Base-by-base conservation (phyloP, 1,139 yeast genomes). In the Debaryomyces nepalensis region DNA sequence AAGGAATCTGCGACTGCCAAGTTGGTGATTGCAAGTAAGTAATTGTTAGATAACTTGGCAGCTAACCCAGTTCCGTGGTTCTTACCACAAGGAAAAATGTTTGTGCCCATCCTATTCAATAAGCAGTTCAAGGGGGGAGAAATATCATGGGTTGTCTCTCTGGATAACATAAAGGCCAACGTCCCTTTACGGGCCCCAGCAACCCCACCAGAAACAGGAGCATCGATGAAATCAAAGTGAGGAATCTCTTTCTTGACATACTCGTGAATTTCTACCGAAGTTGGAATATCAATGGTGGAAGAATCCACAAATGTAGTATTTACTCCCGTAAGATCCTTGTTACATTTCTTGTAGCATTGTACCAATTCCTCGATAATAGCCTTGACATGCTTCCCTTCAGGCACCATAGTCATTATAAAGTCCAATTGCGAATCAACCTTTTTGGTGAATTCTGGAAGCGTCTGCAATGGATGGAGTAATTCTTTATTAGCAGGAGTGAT, bases 131-230 rank as follows among this genome's bases (percentile, higher is more conserved):
- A 59, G 0, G 49, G 42, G 5, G 70, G 66, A 1, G 64, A 44
- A 14, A 70, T 57, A 16, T 59, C 54, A 9, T 58, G 63, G 14
- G 55, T 56, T 27, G 54, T 50, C 6, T 60, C 58, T 43, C 74
- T 55, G 3, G 82, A 79, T 24, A 80, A 72, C 85, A 80, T 80
- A 55, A 80, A 80, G 4, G 82, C 75, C 31, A 80, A 66, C 0
- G 83, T 73, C 1, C 69, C 84, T 42, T 77, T 77, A 42, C 75
- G 58, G 4, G 85, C 85, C 4, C 85, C 85, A 1, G 75, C 75
- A 2, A 76, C 81, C 15, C 85, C 85, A 3, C 85, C 85, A 10
- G 82, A 76, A 0, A 80, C 84, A 0, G 85, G 85, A 9, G 85
- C 76, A 53, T 80, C 85, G 35, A 79, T 70, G 48, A 73, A 73